phyloP scores from a whole-genome alignment of 2,329 filamentous ascomycete genomes.

The Zopfia rhizophila region DNA sequence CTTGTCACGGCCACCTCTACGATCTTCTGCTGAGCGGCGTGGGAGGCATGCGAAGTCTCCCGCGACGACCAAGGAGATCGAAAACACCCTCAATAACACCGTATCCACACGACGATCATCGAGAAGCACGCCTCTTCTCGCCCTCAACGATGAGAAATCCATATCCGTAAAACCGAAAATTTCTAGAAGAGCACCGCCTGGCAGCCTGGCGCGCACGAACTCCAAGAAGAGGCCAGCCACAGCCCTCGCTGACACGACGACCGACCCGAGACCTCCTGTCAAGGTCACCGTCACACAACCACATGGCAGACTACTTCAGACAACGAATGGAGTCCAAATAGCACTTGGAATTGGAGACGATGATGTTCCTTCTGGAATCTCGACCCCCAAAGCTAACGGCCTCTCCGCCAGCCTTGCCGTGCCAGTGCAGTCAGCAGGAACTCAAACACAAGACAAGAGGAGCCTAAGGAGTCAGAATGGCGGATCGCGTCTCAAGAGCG shows the following conservation, averaged over 20 bases:
- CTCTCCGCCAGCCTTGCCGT: slow-evolving; percentile 35
- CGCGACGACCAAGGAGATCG: slow-evolving; percentile 35
- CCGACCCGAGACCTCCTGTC: slow-evolving; percentile 51
- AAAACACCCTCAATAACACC: slow-evolving; percentile 31
- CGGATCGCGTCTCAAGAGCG: slow-evolving; percentile 86
- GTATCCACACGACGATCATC: slow-evolving; percentile 41
- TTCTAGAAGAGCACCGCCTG: too few relatives aligned
- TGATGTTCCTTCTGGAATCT: slow-evolving; percentile 40
- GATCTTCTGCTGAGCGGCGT: slow-evolving; percentile 42
- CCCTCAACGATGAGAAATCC: slow-evolving; percentile 31
- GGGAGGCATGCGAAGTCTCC: slow-evolving; percentile 40
- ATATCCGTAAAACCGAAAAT: too few relatives aligned
- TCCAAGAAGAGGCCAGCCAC: slow-evolving; percentile 45
- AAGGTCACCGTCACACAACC: slow-evolving; percentile 56
- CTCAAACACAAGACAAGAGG: slow-evolving; percentile 67
- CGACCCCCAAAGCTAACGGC: slow-evolving; percentile 44
- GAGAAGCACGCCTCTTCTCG: slow-evolving; percentile 33
- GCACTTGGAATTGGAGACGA: slow-evolving; percentile 47
- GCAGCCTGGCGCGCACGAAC: slow-evolving; percentile 32
- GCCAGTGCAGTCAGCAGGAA: slow-evolving; percentile 30
- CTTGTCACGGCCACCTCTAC: slow-evolving; percentile 41
- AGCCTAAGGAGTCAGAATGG: slow-evolving; percentile 87
- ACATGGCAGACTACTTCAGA: slow-evolving; percentile 54
- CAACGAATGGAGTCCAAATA: slow-evolving; percentile 55
- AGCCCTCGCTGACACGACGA: slow-evolving; percentile 34